Base-by-base conservation (phyloP, 768 basidiomycete genomes). In the Lentinula detonsa region DNA sequence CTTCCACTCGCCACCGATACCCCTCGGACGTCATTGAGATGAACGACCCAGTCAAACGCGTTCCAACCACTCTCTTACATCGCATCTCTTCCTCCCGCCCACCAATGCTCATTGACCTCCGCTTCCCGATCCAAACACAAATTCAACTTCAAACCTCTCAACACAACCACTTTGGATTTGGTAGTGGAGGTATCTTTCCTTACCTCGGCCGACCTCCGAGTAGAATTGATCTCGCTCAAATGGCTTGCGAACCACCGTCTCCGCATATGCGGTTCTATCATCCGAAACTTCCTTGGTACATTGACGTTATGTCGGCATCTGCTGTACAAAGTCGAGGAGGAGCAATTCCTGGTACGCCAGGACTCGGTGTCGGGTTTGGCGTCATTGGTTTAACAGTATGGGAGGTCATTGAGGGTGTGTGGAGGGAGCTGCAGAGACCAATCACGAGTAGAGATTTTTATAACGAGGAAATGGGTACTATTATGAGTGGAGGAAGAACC, bases 201-300 rank as follows among this genome's bases (percentile, higher is more conserved):
- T 77, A 71, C 18, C 70, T 86, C 23, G 63, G 71, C 7, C 79
- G 81, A 3, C 70, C 66, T 1, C 75, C 74, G 37, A 81, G 80
- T 62, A 62, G 68, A 4, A 76, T 76, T 54, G 85, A 88, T 66
- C 77, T 86, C 63, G 74, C 76, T 11, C 84, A 83, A 48, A 76
- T 83, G 56, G 82, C 80, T 23, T 82, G 81, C 13, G 73, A 75
- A 43, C 85, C 85, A 1, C 76, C 83, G 1, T 72, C 80, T 0
- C 66, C 72, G 5, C 71, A 70, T 60, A 79, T 88, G 74, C 83
- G 85, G 11, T 66, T 89, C 54, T 83, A 77, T 65, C 85, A 86
- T 69, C 71, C 79, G 0, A 73, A 75, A 39, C 71, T 86, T 0
- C 87, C 88, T 0, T 90, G 88, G 88, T 86, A 81, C 70, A 79